Evolutionary conservation across 305 asterid genomes (phyloP).

Genomic region (Plantago rigida): DNA sequence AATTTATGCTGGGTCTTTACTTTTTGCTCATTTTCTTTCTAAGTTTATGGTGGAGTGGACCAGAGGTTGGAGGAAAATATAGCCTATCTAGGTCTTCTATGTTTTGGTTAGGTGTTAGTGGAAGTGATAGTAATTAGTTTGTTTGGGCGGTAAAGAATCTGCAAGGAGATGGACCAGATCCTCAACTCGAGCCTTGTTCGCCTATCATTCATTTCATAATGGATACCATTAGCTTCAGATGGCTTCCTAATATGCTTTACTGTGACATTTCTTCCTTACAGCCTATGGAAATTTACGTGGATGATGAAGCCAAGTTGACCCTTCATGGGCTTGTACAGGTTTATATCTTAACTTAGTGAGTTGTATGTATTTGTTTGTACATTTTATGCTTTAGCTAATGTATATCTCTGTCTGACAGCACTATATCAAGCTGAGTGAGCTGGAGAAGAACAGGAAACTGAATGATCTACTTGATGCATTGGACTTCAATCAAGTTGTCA

Average conservation of each 20-base stretch:
- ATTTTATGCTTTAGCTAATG: conserved; percentile 8
- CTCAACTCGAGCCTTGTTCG: conserved; percentile 37
- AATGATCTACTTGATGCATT: conserved; percentile 81
- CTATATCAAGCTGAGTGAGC: conserved; percentile 83
- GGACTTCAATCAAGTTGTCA: conserved; percentile 92
- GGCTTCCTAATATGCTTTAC: conserved; percentile 70
- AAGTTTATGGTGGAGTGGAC: conserved; percentile 15
- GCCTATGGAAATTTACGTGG: conserved; percentile 99
- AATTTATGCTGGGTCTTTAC: conserved; percentile 1
- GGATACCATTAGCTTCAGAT: conserved; percentile 49
- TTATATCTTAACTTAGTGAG: background rate
- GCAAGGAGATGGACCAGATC: conserved; percentile 47
- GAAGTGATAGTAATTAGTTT: conserved; percentile 27
- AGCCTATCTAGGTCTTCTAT: conserved; percentile 16
- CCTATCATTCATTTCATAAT: conserved; percentile 59
- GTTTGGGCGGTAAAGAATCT: conserved; percentile 34
- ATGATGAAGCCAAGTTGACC: conserved; percentile 87
- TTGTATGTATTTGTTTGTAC: background rate
- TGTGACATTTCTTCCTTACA: conserved; percentile 71
- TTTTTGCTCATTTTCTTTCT: background rate
- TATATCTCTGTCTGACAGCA: conserved; percentile 36
- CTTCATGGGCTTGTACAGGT: conserved; percentile 98
- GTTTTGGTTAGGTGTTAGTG: conserved; percentile 21
- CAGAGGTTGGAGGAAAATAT: conserved; percentile 14
- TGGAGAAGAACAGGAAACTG: conserved; percentile 83